phyloP scores from a whole-genome alignment of 371 early-diverging fungal species.

The Zopfochytrium polystomum region DNA sequence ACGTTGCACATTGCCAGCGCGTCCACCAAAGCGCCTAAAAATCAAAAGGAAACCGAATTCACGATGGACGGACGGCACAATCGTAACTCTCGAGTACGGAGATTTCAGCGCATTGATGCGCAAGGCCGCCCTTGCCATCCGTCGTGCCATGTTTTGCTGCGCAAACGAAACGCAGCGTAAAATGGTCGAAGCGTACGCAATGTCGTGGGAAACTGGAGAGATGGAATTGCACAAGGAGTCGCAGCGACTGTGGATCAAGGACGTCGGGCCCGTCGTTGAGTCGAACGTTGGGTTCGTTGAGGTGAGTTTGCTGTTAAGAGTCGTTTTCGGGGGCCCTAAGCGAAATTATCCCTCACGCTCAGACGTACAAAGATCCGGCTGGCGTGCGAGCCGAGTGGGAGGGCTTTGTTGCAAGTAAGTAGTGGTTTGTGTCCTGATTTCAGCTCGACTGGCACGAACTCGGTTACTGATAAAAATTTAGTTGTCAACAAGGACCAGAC shows the following conservation, averaged over 20 bases:
- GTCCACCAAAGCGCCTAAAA: constrained; percentile 7
- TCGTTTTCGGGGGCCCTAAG: neutral
- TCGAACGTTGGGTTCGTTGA: constrained; percentile 49
- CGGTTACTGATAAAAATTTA: too few species aligned
- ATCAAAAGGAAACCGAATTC: constrained; percentile 12
- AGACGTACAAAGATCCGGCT: constrained; percentile 63
- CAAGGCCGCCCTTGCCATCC: constrained; percentile 46
- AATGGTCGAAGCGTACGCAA: constrained; percentile 55
- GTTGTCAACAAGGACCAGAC: constrained; percentile 66
- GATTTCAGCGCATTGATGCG: constrained; percentile 50
- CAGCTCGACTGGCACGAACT: too few species aligned
- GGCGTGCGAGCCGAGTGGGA: constrained; percentile 68
- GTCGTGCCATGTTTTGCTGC: constrained; percentile 44
- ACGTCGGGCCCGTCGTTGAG: constrained; percentile 58
- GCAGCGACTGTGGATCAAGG: constrained; percentile 60
- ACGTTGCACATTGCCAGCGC: constrained; percentile 45
- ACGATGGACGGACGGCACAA: constrained; percentile 44
- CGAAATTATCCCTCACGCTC: too few species aligned
- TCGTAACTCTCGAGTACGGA: constrained; percentile 46
- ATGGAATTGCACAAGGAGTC: constrained; percentile 59
- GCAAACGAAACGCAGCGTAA: constrained; percentile 54
- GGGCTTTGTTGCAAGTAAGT: constrained; percentile 57
- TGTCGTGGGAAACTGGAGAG: constrained; percentile 55
- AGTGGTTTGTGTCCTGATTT: too few species aligned
- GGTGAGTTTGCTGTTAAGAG: neutral